Evolutionary conservation across 169 alveolate species (phyloP), one percentile per base, ranked within the genome.

Genomic region (Plasmodium knowlesi): DNA sequence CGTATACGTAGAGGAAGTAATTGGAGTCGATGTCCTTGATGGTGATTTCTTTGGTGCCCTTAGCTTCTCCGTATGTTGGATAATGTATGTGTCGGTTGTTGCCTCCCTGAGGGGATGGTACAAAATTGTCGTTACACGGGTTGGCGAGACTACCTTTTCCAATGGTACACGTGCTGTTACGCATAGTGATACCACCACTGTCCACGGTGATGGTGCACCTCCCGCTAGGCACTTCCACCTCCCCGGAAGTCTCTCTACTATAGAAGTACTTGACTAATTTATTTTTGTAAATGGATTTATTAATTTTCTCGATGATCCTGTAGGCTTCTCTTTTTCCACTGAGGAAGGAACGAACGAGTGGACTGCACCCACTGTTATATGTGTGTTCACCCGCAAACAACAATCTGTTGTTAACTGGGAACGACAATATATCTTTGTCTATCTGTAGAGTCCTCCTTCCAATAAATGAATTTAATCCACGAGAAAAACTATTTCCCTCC

Each of bases 271-370:
- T 89, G 0, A 80, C 82, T 28, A 89, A 61, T n/a, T 89, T 89
- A 46, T 89, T 70, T 82, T 57, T 72, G 12, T 61, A 89, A n/a
- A 89, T 25, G 3, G 34, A 19, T 41, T 89, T 89, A n/a, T 89
- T 89, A n/a, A 67, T 32, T 37, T 80, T 79, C 46, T 89, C 94
- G 32, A 89, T 79, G 25, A 89, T 78, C 22, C 94, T 57, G 82
- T 89, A 89, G 9, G 94, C 94, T 22, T 89, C 94, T 2, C 94
- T 79, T 46, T 89, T 89, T 4, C 94, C 94, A n/a, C 94, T 89
- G 3, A 89, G 57, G 61, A 34, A 89, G 19, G 94, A 78, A 79
- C 39, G 39, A 0, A 89, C 88, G 2, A 89, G 37, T 14, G 90
- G 14, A 22, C 76, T 80, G 22, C 86, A 37, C 3, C 73, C 90